Base-by-base conservation (phyloP, 352 stramenopile species). In the Discostella stelligera region DNA sequence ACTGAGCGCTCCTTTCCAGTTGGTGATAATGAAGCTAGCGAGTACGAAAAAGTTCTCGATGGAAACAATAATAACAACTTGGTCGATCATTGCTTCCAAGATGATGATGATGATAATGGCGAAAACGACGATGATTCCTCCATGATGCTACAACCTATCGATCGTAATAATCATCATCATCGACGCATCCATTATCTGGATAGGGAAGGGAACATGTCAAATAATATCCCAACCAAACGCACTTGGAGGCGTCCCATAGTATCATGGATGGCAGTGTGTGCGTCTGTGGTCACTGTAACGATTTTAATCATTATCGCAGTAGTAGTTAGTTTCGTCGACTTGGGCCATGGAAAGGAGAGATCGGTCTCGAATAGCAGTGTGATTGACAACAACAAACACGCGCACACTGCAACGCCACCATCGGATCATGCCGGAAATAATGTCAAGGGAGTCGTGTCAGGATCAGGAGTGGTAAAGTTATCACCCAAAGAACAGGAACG, bases 121-220 rank as follows among this genome's bases (percentile, higher is more conserved):
- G 48, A 66, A 39, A 6, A 49, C 66, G 74, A 53, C 25, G 46
- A 73, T 20, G 74, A 74, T 44, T 66, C 56, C 52, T 66, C 20
- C 7, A 62, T 27, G 9, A 23, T 55, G 18, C 18, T 23, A 23
- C 9, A 73, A 50, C 32, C 23, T 59, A 23, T 10, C 23, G 55
- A 48, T 48, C 14, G 27, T 14, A 48, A 72, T 13, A 60, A 68
- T 20, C 72, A 53, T 61, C 62, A n/a, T 48, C 65, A 56, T 58
- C 54, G 62, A 23, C 54, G 58, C 25, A 68, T 78, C 0, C 37
- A 44, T 64, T 67, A 11, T 64, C 63, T 72, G 0, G 66, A 74
- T 11, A 50, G 49, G n/a, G 37, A 79, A 27, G 64, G 69, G 4
- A 83, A 67, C 18, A 30, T 78, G 74, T 32, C 44, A 66, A 50